phyloP scores from a whole-genome alignment of 306 rosid species.

The Canavalia gladiata region DNA sequence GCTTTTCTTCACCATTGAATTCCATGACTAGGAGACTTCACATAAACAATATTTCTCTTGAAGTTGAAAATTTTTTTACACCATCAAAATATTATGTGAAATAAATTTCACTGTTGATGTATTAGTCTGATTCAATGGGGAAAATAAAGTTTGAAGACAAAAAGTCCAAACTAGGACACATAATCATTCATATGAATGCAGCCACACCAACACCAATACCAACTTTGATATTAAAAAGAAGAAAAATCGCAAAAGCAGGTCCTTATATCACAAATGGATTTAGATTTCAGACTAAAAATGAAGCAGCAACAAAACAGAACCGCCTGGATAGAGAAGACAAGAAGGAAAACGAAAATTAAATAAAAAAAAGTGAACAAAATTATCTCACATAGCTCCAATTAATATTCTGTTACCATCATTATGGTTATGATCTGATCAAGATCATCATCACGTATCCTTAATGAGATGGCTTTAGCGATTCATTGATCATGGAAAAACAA shows the following conservation, averaged over 20 bases:
- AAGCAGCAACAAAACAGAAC: conserved; percentile 6
- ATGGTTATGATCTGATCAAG: conserved; percentile 16
- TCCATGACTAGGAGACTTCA: conserved; percentile 27
- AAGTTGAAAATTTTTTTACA: not conserved
- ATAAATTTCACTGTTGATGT: conserved; percentile 2
- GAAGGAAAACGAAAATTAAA: not conserved
- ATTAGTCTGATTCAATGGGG: not conserved
- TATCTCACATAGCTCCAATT: not conserved
- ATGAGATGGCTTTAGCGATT: not conserved
- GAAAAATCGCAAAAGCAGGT: conserved; percentile 30
- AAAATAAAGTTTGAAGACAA: not conserved
- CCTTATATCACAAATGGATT: conserved; percentile 13
- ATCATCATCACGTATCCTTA: conserved; percentile 23
- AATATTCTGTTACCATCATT: conserved; percentile 8
- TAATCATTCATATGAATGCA: conserved; percentile 11
- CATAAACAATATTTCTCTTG: not conserved
- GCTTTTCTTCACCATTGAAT: conserved; percentile 17
- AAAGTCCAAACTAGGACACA: conserved; percentile 23
- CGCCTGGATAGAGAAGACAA: not conserved
- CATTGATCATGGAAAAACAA: not conserved
- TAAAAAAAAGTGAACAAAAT: not conserved
- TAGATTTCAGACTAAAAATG: conserved; percentile 29
- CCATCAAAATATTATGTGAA: not conserved
- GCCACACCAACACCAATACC: not conserved
- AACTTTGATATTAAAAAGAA: conserved; percentile 1